Base-by-base conservation (phyloP, 2,329 filamentous ascomycete genomes). In the Torrubiella hemipterigena region DNA sequence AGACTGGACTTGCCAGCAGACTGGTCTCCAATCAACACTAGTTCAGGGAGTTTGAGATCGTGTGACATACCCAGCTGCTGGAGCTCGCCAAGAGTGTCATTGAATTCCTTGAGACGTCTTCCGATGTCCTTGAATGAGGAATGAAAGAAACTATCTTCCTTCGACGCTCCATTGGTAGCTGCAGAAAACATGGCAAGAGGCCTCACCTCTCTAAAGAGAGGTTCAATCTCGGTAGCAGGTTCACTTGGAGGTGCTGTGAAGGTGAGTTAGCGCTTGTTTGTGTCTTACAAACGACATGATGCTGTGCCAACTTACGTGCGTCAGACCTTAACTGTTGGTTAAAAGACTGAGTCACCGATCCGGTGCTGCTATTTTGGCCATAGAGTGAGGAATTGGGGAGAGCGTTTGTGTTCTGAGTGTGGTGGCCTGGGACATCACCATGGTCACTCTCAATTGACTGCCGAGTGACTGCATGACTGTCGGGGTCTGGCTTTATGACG, bases 21-120 rank as follows among this genome's bases (percentile, higher is more conserved):
- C 46, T 94, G 86, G 29, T 93, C 85, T 0, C 86, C 86, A 0
- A 93, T 74, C 0, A 93, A 71, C 6, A 89, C 81, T 8, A 93
- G 74, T 42, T 85, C 83, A 0, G 86, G 84, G 0, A 93, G 59
- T 0, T 73, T 70, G 0, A 84, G 70, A 5, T 75, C 69, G 13
- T 81, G 72, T 30, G 81, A 75, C 1, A 93, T 75, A 0, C 81
- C 82, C 0, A 89, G 65, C 6, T 76, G 67, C 30, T 83, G 73
- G 0, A 94, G 67, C 29, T 79, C 70, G 4, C 71, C 72, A 0
- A 85, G 67, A 0, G 72, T 71, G 28, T 80, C 65, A 3, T 84
- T 77, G 29, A 77, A 72, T 0, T 69, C 63, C 31, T 79, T 80
- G 1, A 80, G 56, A 27, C 73, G 65, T n/a, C 65, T 61, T 0